These are phyloP conservation scores for Colletotrichum lupini DNA, from an alignment of 2,329 filamentous ascomycete species.

Conservation along the genomic window DNA sequence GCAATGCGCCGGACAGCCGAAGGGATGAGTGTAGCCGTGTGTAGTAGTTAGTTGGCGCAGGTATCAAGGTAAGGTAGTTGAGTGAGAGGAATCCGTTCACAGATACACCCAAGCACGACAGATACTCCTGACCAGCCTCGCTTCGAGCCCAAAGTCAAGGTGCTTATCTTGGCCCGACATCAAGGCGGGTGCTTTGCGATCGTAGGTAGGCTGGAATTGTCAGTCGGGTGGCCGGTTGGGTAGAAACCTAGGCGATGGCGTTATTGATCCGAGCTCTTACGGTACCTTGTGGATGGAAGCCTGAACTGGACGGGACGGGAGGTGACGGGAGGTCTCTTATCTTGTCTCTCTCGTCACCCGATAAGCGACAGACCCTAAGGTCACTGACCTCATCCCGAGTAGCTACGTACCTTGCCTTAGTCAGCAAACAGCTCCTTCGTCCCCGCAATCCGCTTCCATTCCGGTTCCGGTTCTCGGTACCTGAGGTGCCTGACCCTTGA, in stretches of 20 bases:
- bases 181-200: background rate
- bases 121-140: background rate
- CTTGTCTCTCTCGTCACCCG: background rate
- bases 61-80: too few relatives aligned
- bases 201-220: too few relatives aligned
- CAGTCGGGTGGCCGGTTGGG: background rate
- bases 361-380: background rate
- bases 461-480: constrained; percentile 22
- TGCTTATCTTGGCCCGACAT: background rate
- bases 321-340: background rate
- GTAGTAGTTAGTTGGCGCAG: too few relatives aligned
- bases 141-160: background rate
- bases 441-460: constrained; percentile 13
- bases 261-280: background rate
- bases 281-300: too few relatives aligned
- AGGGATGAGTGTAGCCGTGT: background rate
- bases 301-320: too few relatives aligned
- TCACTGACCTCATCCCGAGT: background rate
- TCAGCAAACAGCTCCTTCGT: background rate
- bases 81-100: too few relatives aligned
- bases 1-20: background rate
- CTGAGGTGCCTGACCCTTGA: constrained; percentile 2
- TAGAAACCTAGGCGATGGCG: background rate
- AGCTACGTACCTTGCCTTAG: background rate
- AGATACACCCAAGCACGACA: background rate